Conservation (phyloP, 2,329 filamentous ascomycete species). For the Sclerotinia borealis region DNA sequence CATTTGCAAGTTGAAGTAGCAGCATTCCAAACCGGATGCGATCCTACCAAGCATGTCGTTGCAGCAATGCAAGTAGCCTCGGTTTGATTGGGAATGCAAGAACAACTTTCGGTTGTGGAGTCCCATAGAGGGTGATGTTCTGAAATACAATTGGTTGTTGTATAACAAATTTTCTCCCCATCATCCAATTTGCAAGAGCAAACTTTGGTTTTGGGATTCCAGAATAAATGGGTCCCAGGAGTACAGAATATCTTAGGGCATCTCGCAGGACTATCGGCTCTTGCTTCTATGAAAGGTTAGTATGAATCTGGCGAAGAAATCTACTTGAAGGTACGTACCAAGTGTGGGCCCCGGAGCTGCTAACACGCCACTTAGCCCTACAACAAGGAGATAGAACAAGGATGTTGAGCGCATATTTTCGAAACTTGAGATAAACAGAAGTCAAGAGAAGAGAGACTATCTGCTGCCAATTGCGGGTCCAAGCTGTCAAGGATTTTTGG, state of each 20-base stretch:
- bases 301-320: background rate
- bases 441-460: too few species aligned
- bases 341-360: background rate
- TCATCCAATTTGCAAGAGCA: constrained; percentile 13
- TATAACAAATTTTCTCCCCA: constrained; percentile 6
- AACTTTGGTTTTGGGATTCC: constrained; percentile 7
- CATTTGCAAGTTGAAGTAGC: background rate
- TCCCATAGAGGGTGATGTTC: constrained; percentile 5
- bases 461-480: too few species aligned
- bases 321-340: background rate
- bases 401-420: constrained; percentile 1
- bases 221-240: constrained; percentile 14
- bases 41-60: background rate
- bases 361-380: constrained; percentile 8
- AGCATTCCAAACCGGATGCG: constrained; percentile 4
- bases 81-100: constrained; percentile 6
- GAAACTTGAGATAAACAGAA: background rate
- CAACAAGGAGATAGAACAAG: background rate
- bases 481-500: too few species aligned
- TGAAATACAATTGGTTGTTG: constrained; percentile 7
- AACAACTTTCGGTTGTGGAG: constrained; percentile 10
- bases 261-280: constrained; percentile 12
- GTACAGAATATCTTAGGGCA: constrained; percentile 14
- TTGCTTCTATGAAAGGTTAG: background rate
- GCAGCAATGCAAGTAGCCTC: constrained; percentile 4